Base-by-base conservation (phyloP, 352 stramenopile species). In the Phytopythium delawarense region DNA sequence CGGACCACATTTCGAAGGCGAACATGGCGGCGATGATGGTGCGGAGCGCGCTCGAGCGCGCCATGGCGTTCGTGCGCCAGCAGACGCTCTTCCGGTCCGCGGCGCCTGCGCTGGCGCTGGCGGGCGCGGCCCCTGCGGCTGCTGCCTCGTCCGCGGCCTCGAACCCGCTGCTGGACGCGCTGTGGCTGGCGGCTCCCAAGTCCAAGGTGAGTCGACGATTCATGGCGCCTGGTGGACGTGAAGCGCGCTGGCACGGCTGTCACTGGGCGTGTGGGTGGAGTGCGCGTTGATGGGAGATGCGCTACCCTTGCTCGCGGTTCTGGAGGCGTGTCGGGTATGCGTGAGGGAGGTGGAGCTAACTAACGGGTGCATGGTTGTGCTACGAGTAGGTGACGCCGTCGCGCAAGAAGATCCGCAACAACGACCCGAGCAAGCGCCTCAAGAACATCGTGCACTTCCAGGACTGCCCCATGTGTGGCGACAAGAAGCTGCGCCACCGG, bases 401-500 rank as follows among this genome's bases (percentile, higher is more conserved):
- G 45, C 82, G 86, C 62, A 95, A 95, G 76, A 87, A 83, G 63
- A 95, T 95, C 78, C 74, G 83, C 62, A 95, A 95, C 80, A 95
- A 95, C 74, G 73, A 89, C 64, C 75, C 83, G 61, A 90, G 65
- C 71, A 95, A 95, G 78, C 87, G 87, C 30, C 70, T 95, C 40
- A 94, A 94, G 77, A 95, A 95, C 77, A 95, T 95, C 59, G 87
- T 95, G 68, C 87, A 96, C 75, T 93, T 96, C 61, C 87, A 96
- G 73, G 71, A 84, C 67, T 96, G 87, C 59, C 70, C 82, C 40
- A 59, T 94, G 62, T 96, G 87, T 54, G 80, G 84, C 60, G 77
- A 90, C 66, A 96, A 96, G 83, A 96, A 96, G 68, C 71, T 96
- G 44, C 84, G 87, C 69, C 87, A 96, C 70, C 85, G 87, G 59